Base-by-base conservation (phyloP, 1,139 yeast species). In the Blastobotrys aristatus region DNA sequence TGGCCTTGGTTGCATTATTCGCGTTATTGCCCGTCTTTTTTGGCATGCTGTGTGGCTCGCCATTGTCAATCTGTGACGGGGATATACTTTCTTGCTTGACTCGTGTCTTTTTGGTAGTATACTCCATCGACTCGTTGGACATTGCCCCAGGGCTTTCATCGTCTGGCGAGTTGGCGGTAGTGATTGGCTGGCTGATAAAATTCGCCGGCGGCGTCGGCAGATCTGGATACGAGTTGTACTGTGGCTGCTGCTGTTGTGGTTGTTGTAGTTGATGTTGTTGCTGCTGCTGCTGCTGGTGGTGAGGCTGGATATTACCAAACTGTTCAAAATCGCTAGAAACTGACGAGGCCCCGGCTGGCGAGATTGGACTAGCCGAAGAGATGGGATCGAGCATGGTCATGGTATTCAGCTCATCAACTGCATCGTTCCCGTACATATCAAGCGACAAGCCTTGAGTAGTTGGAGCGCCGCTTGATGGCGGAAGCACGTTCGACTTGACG, bases 1-100 rank as follows among this genome's bases (percentile, higher is more conserved):
- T 55, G 26, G 52, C 48, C 47, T 56, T 61, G 46, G 56, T 53
- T 13, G 58, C 53, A 38, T 51, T 53, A 18, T 50, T 47, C 5
- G 26, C 24, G 18, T 30, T 32, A 11, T 39, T 39, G 33, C 30
- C 31, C n/a, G 10, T 13, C 17, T 13, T 14, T 30, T 24, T 13
- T 6, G 33, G 17, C 33, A 13, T 7, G 5, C 6, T 6, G 13
- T n/a, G 5, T 6, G 33, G 13, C 17, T 30, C 33, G 17, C 6
- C n/a, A 30, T 13, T 30, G n/a, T n/a, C n/a, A n/a, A n/a, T n/a
- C n/a, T n/a, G n/a, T n/a, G n/a, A n/a, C 26, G 46, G 40, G 4
- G 40, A 35, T n/a, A 36, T 14, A 14, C 36, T 29, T 31, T 43
- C 46, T 27, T 24, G 35, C 30, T 43, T 43, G 36, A 43, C 34